Evolutionary conservation across 2,329 filamentous ascomycete genomes (phyloP), one percentile per base, ranked within the genome.

Genomic region (Capronia epimyces): DNA sequence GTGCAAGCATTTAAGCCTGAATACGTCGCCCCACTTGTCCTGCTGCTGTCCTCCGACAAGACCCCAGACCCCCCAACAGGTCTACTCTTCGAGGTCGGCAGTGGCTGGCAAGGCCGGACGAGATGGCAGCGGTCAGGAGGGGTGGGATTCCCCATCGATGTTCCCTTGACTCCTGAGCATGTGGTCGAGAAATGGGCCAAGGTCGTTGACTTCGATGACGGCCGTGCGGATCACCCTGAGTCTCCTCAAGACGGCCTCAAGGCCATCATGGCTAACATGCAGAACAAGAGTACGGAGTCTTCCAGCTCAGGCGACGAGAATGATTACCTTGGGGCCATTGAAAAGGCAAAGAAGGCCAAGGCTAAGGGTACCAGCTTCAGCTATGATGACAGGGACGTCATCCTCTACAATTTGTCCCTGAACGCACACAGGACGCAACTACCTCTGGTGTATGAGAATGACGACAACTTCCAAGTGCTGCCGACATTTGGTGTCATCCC

Each of bases 1-100:
- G 90, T 98, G 15, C 90, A 97, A 75, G 91, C 93, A 40, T 95
- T 98, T 79, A 98, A 97, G 83, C 93, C 93, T 53, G 91, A 97
- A 67, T 97, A 95, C 72, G 90, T 98, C 69, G 93, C 93, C 46
- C 93, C 93, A 55, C 75, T 97, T 31, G 90, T 98, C 45, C 82
- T 91, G 49, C 82, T 90, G 37, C 86, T 98, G 51, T 88, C 83
- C 68, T 84, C 81, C 12, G 93, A 98, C 74, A 87, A 88, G 73
- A 83, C 89, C 46, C 91, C 93, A 22, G 80, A 86, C 65, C 82
- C 86, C 61, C 81, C 83, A 13, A 96, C 89, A 51, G 91, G 91
- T 59, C 85, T 84, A 46, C 79, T 98, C 42, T 98, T 89, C 73
- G 93, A 98, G 75, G 88, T 91, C 62, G 93, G 93, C 64, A 93